A percentile compares a stretch with the other conserved stretches of the same genome.
Conservation (phyloP, 2,329 filamentous ascomycete genomes). For the Chrysoporthe puriensis region DNA sequence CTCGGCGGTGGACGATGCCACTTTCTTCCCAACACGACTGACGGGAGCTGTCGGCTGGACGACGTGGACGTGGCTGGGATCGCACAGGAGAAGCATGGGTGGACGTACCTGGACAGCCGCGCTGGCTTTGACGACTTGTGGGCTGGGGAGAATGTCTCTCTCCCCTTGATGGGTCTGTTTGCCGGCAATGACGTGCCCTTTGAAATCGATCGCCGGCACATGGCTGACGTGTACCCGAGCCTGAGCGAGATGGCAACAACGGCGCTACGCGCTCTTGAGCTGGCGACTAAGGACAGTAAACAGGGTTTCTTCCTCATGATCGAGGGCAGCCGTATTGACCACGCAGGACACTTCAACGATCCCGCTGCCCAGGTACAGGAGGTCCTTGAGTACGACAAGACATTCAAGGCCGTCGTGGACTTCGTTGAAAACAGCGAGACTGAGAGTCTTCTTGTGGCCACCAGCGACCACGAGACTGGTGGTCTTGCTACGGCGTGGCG, state of each 20-base stretch:
- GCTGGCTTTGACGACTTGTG: conserved; percentile 76
- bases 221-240: conserved; percentile 81
- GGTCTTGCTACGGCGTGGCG: conserved; percentile 81
- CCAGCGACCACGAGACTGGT: conserved; percentile 95
- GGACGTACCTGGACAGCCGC: conserved; percentile 75
- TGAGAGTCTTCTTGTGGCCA: conserved; percentile 82
- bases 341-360: conserved; percentile 86
- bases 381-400: conserved; percentile 90
- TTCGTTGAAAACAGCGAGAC: conserved; percentile 77
- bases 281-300: conserved; percentile 80
- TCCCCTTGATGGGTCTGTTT: conserved; percentile 87
- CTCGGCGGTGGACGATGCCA: conserved; percentile 92
- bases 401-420: conserved; percentile 81
- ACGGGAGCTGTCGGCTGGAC: conserved; percentile 82
- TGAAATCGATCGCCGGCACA: conserved; percentile 84
- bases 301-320: conserved; percentile 99
- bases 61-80: conserved; percentile 73
- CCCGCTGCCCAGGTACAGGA: conserved; percentile 85
- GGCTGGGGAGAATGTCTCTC: conserved; percentile 66
- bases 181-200: conserved; percentile 84
- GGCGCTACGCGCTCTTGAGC: conserved; percentile 77
- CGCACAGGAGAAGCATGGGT: conserved; percentile 76
- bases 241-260: conserved; percentile 89
- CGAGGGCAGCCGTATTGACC: conserved; percentile 93
- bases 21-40: conserved; percentile 81